A percentile compares a stretch with the other conserved stretches of the same genome.
phyloP scores from a whole-genome alignment of 2,329 filamentous ascomycete species.

The Chrysoporthe deuterocubensis region DNA sequence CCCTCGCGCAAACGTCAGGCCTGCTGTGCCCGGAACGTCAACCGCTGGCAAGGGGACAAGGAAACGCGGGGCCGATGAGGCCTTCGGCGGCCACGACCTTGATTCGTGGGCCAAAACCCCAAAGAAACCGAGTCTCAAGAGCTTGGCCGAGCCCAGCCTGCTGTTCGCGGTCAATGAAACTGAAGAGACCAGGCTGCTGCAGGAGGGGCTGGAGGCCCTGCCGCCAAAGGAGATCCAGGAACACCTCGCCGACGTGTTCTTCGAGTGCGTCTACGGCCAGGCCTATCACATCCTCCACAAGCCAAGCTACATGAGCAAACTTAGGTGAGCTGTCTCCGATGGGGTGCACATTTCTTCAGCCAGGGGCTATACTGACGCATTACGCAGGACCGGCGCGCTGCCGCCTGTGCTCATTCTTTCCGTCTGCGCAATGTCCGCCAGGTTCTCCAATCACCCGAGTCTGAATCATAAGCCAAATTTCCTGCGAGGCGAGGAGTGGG shows the following conservation, averaged over 20 bases:
- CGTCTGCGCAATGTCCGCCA: slow-evolving; percentile 91
- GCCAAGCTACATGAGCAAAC: slow-evolving; percentile 91
- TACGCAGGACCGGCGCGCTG: slow-evolving; percentile 69
- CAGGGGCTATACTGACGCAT: slow-evolving; percentile 22
- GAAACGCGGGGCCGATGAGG: slow-evolving; percentile 85
- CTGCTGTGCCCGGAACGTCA: slow-evolving; percentile 64
- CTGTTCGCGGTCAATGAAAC: slow-evolving; percentile 61
- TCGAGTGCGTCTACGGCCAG: slow-evolving; percentile 94
- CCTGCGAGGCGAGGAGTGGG: slow-evolving; percentile 89
- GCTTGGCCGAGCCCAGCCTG: slow-evolving; percentile 55
- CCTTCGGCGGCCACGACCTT: slow-evolving; percentile 75
- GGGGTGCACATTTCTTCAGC: slow-evolving; percentile 5
- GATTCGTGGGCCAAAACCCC: slow-evolving; percentile 76
- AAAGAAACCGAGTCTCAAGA: slow-evolving; percentile 53
- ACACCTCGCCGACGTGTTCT: slow-evolving; percentile 92
- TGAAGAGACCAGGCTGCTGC: slow-evolving; percentile 77
- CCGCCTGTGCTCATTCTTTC: slow-evolving; percentile 92
- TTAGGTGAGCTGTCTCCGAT: slow-evolving; percentile 57
- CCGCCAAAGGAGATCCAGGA: slow-evolving; percentile 88
- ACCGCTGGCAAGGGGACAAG: slow-evolving; percentile 61
- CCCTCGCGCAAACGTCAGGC: slow-evolving; percentile 83
- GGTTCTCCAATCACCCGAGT: slow-evolving; percentile 87
- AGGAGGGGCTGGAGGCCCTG: slow-evolving; percentile 80
- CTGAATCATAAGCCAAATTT: slow-evolving; percentile 74
- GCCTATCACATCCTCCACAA: slow-evolving; percentile 95